Percentiles rank a stretch among this genome's conserved stretches.
Conservation (phyloP, 768 basidiomycete species). For the Boletus sp. region DNA sequence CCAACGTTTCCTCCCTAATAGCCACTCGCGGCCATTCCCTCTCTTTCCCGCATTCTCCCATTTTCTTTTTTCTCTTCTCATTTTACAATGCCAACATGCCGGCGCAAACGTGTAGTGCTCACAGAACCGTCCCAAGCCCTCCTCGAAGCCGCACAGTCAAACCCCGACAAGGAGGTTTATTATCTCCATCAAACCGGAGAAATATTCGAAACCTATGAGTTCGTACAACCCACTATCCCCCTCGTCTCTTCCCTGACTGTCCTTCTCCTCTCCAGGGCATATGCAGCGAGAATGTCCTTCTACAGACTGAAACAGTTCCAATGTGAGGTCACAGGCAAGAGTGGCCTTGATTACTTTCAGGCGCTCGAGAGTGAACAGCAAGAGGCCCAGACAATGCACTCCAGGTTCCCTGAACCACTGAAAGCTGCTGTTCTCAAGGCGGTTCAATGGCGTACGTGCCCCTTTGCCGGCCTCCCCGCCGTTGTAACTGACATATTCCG, state of each 20-base stretch:
- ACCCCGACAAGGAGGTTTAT: slow-evolving; percentile 76
- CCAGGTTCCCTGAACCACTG: slow-evolving; percentile 87
- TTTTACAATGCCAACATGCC: slow-evolving; percentile 76
- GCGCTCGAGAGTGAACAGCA: slow-evolving; percentile 88
- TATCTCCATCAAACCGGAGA: slow-evolving; percentile 94
- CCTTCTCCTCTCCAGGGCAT: slow-evolving; percentile 46
- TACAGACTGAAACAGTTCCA: slow-evolving; percentile 93
- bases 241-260: slow-evolving; percentile 24
- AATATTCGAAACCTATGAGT: slow-evolving; percentile 97
- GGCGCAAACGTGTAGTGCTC: slow-evolving; percentile 87
- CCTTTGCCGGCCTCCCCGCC: slow-evolving; percentile 16
- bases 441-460: slow-evolving; percentile 92
- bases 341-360: slow-evolving; percentile 89
- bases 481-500: slow-evolving; percentile 10
- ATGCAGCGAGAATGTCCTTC: slow-evolving; percentile 90
- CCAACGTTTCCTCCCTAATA: slow-evolving; percentile 52
- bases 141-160: slow-evolving; percentile 58
- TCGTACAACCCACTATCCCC: slow-evolving; percentile 33
- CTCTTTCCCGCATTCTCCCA: slow-evolving; percentile 55
- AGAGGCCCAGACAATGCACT: slow-evolving; percentile 86
- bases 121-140: slow-evolving; percentile 74
- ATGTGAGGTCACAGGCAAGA: slow-evolving; percentile 96
- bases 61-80: slow-evolving; percentile 42
- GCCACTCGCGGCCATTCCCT: slow-evolving; percentile 56
- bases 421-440: slow-evolving; percentile 88